Percentiles rank a stretch among this genome's conserved stretches.
Conservation (phyloP, 345 rosid genomes). For the Cardamine occulta region DNA sequence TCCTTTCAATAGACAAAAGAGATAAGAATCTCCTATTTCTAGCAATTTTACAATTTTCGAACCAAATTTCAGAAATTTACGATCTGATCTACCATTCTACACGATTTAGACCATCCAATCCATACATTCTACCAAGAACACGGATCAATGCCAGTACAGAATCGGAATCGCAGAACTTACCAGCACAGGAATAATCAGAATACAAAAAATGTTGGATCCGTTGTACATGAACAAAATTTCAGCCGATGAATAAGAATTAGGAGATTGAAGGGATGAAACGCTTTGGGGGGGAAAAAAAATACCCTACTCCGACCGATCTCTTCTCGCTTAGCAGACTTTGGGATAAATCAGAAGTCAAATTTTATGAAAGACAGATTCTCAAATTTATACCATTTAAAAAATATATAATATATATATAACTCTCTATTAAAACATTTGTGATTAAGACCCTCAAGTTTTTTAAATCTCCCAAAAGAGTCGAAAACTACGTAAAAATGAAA, state of each 20-base stretch:
- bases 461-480: neutral
- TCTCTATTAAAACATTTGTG: neutral
- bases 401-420: neutral
- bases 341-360: slow-evolving; percentile 22
- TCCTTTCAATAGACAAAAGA: neutral
- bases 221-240: slow-evolving; percentile 11
- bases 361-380: slow-evolving; percentile 14
- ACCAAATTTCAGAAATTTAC: slow-evolving; percentile 4
- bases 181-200: slow-evolving; percentile 17
- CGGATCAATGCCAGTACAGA: slow-evolving; percentile 21
- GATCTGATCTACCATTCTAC: slow-evolving; percentile 21
- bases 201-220: slow-evolving; percentile 2
- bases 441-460: neutral
- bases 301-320: slow-evolving; percentile 19
- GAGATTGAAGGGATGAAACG: neutral
- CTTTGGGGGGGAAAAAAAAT: neutral
- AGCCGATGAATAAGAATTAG: slow-evolving; percentile 24
- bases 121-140: neutral
- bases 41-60: slow-evolving; percentile 14
- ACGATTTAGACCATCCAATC: neutral
- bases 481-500: neutral
- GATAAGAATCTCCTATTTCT: neutral
- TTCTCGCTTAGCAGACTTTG: slow-evolving; percentile 38
- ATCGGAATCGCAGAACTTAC: slow-evolving; percentile 33
- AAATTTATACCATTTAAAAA: neutral